Conservation (phyloP, 441 rosid genomes). For the Pelargonium australe region DNA sequence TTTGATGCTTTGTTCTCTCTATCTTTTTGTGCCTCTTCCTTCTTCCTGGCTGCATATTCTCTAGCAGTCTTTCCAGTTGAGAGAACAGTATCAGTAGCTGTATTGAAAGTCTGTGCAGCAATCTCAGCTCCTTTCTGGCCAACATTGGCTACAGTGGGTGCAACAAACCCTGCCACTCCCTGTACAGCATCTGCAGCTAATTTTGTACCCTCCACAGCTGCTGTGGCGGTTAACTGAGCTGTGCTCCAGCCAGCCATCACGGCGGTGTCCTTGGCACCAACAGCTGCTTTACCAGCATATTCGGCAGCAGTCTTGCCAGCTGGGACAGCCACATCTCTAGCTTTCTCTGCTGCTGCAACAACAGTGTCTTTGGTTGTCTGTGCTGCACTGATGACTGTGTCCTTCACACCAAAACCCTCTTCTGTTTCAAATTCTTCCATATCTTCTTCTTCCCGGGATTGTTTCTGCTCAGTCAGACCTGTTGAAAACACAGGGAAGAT, state of each 20-base stretch:
- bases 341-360: background rate
- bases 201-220: background rate
- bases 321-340: background rate
- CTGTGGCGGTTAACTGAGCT: background rate
- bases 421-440: conserved; percentile 2
- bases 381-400: background rate
- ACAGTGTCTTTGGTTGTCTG: background rate
- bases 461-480: background rate
- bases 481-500: background rate
- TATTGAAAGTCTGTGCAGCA: background rate
- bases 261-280: background rate
- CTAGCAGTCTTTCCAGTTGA: background rate
- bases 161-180: background rate
- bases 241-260: background rate
- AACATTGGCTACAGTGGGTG: background rate
- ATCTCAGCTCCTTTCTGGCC: background rate
- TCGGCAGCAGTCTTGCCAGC: background rate
- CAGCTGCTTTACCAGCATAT: background rate
- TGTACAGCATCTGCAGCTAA: background rate
- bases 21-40: background rate
- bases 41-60: background rate
- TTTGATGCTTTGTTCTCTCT: too few species aligned
- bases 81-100: background rate
- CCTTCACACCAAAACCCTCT: background rate
- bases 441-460: background rate